phyloP scores from a whole-genome alignment of 2,329 filamentous ascomycete genomes.

The Monilinia aucupariae region DNA sequence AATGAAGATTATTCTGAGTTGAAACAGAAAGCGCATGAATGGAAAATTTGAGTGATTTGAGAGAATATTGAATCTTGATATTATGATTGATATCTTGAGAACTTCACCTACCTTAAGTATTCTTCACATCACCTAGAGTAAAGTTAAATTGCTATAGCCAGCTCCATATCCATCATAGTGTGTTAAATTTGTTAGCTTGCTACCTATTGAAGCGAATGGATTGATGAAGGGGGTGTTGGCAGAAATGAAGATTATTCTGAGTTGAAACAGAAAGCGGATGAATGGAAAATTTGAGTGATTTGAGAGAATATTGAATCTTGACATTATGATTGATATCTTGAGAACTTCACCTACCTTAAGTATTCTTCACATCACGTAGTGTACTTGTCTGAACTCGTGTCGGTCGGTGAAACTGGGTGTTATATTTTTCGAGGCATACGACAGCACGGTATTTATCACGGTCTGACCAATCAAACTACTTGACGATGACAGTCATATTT shows the following conservation, averaged over 20 bases:
- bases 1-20: background rate
- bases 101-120: background rate
- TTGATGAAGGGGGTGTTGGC: background rate
- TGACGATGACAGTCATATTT: background rate
- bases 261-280: background rate
- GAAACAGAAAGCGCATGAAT: background rate
- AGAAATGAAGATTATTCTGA: background rate
- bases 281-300: background rate
- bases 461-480: background rate
- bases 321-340: background rate
- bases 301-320: background rate
- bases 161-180: conserved; percentile 15
- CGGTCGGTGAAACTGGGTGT: background rate
- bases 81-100: background rate
- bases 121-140: conserved; percentile 17
- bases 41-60: background rate
- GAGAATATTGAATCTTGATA: background rate
- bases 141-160: conserved; percentile 28
- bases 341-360: background rate
- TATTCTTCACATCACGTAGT: conserved; percentile 1
- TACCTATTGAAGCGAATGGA: background rate
- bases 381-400: background rate
- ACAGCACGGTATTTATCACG: conserved; percentile 1
- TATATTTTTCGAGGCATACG: background rate
- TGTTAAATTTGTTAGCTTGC: conserved; percentile 25